phyloP scores from a whole-genome alignment of 208 protist genomes.

The Vickermania spadyakhi region DNA sequence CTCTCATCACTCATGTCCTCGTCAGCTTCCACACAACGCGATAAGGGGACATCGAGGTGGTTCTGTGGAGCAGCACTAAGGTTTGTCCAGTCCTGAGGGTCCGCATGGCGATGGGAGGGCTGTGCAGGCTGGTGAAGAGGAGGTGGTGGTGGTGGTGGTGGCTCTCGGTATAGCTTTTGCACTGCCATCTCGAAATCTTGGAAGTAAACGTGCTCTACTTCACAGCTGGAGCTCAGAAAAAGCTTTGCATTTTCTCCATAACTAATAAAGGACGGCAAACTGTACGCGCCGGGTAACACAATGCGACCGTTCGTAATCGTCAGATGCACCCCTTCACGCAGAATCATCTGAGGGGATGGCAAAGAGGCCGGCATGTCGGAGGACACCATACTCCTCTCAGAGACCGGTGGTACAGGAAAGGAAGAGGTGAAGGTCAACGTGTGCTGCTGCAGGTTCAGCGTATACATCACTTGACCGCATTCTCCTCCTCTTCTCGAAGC shows the following conservation, averaged over 20 bases:
- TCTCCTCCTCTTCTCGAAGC: neutral
- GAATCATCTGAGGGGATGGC: conserved; percentile 52
- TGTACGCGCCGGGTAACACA: conserved; percentile 68
- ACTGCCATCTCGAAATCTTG: too few species aligned
- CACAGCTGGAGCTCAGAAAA: conserved; percentile 35
- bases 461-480: conserved; percentile 15
- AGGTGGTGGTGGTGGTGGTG: too few species aligned
- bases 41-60: too few species aligned
- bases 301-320: conserved; percentile 82
- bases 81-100: too few species aligned
- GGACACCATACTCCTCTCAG: neutral
- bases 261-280: conserved; percentile 75
- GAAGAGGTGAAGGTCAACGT: conserved; percentile 37
- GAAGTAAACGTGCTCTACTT: conserved; percentile 55
- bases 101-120: too few species aligned
- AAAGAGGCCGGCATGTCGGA: neutral
- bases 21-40: too few species aligned
- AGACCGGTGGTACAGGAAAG: neutral
- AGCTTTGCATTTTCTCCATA: conserved; percentile 52
- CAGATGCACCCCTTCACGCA: conserved; percentile 72
- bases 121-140: too few species aligned
- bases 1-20: too few species aligned
- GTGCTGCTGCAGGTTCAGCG: conserved; percentile 62
- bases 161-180: too few species aligned
- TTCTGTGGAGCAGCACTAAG: too few species aligned